A percentile compares a stretch with the other conserved stretches of the same genome.
These are phyloP conservation scores for Hortiboletus campestris DNA, from an alignment of 768 basidiomycete genomes.

Conservation along the genomic window DNA sequence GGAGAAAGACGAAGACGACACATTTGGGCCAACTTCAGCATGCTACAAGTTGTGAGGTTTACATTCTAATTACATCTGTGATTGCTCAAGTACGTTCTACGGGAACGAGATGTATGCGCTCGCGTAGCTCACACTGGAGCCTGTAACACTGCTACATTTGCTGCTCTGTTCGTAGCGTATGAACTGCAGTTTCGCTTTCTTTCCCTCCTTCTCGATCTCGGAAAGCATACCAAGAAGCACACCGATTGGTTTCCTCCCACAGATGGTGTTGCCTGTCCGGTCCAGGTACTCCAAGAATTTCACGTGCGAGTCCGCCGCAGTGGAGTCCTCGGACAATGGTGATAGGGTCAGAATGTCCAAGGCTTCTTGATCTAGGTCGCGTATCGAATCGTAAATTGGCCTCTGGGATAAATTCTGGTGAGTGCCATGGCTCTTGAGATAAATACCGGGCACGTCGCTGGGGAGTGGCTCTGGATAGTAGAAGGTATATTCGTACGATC, in stretches of 20 bases:
- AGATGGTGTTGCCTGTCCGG: slow-evolving; percentile 90
- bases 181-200: slow-evolving; percentile 57
- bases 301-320: slow-evolving; percentile 52
- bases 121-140: slow-evolving; percentile 96
- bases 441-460: slow-evolving; percentile 43
- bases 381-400: slow-evolving; percentile 83
- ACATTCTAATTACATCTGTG: background rate
- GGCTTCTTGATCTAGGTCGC: slow-evolving; percentile 81
- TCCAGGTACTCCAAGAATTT: slow-evolving; percentile 66
- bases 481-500: slow-evolving; percentile 81
- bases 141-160: slow-evolving; percentile 58
- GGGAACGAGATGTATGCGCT: slow-evolving; percentile 75
- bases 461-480: slow-evolving; percentile 72
- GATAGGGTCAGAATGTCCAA: slow-evolving; percentile 69
- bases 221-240: slow-evolving; percentile 81
- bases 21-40: slow-evolving; percentile 42
- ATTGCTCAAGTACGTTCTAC: slow-evolving; percentile 13
- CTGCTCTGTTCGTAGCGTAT: slow-evolving; percentile 94
- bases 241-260: slow-evolving; percentile 94
- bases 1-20: slow-evolving; percentile 55
- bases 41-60: slow-evolving; percentile 10
- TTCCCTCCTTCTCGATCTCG: slow-evolving; percentile 46
- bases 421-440: slow-evolving; percentile 45
- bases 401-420: slow-evolving; percentile 43
- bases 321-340: slow-evolving; percentile 42